Evolutionary conservation across 129 eudicot species (phyloP).

Genomic region (Kitagawia praeruptora): DNA sequence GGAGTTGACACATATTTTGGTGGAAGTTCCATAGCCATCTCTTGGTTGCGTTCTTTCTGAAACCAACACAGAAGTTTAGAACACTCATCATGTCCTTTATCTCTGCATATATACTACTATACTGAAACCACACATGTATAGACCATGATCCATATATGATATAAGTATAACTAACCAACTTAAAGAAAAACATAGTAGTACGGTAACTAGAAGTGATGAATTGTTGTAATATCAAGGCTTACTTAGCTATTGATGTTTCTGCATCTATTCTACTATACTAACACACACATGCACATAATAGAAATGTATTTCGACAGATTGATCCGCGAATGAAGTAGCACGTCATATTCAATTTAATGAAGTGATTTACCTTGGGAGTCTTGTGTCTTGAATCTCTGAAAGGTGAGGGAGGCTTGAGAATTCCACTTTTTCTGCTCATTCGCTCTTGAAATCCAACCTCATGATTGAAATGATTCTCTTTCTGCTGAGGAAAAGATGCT

Average conservation of each 20-base stretch:
- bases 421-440: constrained; percentile 43
- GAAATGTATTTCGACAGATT: too few relatives aligned
- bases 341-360: not conserved
- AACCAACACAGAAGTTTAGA: not conserved
- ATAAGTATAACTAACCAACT: not conserved
- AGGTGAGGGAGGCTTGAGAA: constrained; percentile 64
- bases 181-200: not conserved
- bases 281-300: too few relatives aligned
- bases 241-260: not conserved
- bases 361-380: constrained; percentile 56
- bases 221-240: not conserved
- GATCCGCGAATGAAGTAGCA: not conserved
- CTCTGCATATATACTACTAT: not conserved
- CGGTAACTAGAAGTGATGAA: not conserved
- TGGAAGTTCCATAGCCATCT: constrained; percentile 20
- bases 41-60: constrained; percentile 62
- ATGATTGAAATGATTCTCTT: constrained; percentile 34
- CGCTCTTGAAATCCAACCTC: constrained; percentile 35
- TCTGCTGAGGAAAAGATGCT: constrained; percentile 27
- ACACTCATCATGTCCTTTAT: not conserved
- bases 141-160: not conserved
- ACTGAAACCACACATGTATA: not conserved
- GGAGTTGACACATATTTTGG: constrained; percentile 24
- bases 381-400: constrained; percentile 54
- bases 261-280: too few relatives aligned